phyloP scores from a whole-genome alignment of 768 basidiomycete genomes.

The Mycena crocata region DNA sequence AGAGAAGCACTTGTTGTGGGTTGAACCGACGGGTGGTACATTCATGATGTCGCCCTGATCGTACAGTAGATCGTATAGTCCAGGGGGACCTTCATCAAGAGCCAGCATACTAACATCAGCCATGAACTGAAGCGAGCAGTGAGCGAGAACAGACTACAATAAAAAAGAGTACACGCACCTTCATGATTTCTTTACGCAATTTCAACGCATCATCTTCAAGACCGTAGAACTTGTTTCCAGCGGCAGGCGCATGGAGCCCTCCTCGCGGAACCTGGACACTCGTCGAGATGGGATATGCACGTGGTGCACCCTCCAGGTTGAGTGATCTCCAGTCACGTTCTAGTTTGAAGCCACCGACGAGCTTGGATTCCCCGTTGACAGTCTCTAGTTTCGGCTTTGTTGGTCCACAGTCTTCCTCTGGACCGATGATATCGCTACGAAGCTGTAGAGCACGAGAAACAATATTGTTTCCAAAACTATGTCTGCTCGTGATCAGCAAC shows the following conservation, averaged over 20 bases:
- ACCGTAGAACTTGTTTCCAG: background rate
- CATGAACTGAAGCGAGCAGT: background rate
- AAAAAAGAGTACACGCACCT: too few species aligned
- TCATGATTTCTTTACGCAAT: background rate
- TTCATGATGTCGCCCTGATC: background rate
- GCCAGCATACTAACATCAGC: background rate
- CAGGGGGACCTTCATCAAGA: background rate
- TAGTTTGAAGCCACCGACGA: background rate
- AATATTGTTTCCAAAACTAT: background rate
- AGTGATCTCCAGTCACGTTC: background rate
- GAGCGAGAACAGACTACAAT: background rate
- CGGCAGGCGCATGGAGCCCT: background rate
- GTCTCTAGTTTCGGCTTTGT: background rate
- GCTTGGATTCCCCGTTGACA: background rate
- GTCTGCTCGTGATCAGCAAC: too few species aligned
- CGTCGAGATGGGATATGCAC: background rate
- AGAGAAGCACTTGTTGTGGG: background rate
- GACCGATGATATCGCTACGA: background rate
- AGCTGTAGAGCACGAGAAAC: background rate
- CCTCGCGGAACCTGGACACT: background rate
- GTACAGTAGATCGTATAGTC: background rate
- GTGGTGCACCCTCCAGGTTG: background rate
- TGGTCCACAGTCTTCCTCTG: background rate
- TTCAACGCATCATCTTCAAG: background rate
- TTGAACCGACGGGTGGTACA: background rate